These are phyloP conservation scores for Apiosordaria backusii DNA, from an alignment of 495 filamentous ascomycete species.

Conservation along the genomic window DNA sequence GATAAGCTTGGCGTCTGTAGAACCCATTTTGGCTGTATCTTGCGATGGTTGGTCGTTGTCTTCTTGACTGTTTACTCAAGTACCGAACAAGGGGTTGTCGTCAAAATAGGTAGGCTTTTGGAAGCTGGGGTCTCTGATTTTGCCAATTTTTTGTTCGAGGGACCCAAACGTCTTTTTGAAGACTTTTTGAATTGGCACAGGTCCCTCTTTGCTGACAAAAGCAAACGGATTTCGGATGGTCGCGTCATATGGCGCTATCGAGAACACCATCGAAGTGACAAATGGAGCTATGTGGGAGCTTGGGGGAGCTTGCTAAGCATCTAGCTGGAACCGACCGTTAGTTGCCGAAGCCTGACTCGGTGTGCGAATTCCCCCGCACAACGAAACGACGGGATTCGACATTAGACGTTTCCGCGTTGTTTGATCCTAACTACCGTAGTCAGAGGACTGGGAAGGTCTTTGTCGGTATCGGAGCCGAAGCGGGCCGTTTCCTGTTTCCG, in stretches of 20 bases:
- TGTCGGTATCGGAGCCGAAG: background rate
- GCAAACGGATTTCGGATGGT: background rate
- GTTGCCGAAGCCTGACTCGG: background rate
- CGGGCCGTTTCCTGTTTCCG: background rate
- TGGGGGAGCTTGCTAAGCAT: slow-evolving; percentile 6
- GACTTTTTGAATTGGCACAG: background rate
- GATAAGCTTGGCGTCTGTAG: slow-evolving; percentile 39
- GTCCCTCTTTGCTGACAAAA: slow-evolving; percentile 10
- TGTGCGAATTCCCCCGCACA: background rate
- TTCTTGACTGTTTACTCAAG: background rate
- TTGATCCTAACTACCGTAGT: too few relatives aligned
- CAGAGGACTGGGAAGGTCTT: too few relatives aligned
- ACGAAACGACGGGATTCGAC: background rate
- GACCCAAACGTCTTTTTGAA: background rate
- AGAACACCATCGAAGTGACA: slow-evolving; percentile 6
- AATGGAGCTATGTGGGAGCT: background rate
- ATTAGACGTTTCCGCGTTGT: too few relatives aligned
- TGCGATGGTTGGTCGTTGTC: background rate
- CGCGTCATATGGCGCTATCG: slow-evolving; percentile 33
- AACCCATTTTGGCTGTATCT: slow-evolving; percentile 26
- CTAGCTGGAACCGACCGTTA: background rate
- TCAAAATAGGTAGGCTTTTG: background rate
- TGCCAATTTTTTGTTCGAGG: background rate
- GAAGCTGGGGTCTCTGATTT: background rate
- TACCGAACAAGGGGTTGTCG: background rate